A percentile compares a stretch with the other conserved stretches of the same genome.
These are phyloP conservation scores for Sporothrix phasma DNA, from an alignment of 2,329 filamentous ascomycete species.

Conservation along the genomic window DNA sequence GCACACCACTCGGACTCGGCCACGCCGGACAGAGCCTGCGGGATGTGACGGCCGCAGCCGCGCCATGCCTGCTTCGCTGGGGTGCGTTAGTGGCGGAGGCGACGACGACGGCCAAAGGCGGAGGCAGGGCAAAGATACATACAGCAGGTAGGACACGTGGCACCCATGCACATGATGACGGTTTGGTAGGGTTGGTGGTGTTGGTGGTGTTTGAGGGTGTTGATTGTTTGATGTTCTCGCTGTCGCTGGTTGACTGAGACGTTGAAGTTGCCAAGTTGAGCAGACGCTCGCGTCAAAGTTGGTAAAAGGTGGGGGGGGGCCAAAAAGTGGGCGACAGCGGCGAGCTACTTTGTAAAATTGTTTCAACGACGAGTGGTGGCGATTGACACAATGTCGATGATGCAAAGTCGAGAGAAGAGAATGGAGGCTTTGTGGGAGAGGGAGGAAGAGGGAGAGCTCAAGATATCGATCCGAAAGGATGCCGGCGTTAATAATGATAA, in stretches of 20 bases:
- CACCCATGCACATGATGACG: slow-evolving; percentile 33
- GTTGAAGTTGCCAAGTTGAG: background rate
- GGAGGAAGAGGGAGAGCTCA: no score
- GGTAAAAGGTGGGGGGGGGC: background rate
- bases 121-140: slow-evolving; percentile 18
- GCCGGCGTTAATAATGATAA: no score
- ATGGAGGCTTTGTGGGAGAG: no score
- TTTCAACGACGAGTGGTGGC: no score
- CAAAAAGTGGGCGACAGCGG: background rate
- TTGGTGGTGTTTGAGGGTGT: background rate
- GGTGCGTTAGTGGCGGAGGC: background rate
- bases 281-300: background rate
- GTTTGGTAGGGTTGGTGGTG: background rate
- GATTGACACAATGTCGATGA: no score
- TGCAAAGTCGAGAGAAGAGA: no score
- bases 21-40: slow-evolving; percentile 34
- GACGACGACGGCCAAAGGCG: background rate
- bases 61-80: slow-evolving; percentile 40
- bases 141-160: slow-evolving; percentile 35
- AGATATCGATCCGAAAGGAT: no score
- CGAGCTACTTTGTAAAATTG: no score
- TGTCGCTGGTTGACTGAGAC: background rate
- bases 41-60: slow-evolving; percentile 40
- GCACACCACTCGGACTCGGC: slow-evolving; percentile 39
- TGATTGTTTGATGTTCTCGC: background rate